Evolutionary conservation across 73 alveolate species (phyloP), one percentile per base, ranked within the genome.

Genomic region (Paramecium tetraurelia): DNA sequence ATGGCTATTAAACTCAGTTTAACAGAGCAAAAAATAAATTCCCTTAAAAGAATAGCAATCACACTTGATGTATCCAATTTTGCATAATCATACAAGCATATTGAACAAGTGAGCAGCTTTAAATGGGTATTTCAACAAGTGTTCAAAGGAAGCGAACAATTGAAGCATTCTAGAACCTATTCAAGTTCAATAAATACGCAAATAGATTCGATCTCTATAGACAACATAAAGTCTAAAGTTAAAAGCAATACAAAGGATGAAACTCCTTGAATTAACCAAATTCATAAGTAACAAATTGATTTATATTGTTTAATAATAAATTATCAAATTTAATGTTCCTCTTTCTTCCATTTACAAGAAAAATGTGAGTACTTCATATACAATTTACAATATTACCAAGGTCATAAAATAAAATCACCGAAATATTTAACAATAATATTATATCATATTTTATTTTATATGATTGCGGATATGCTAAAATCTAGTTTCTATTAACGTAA

Each of bases 111-210:
- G 12, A 41, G 33, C 18, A 41, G 48, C 7, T 80, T 80, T 80
- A 80, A 80, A 46, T 80, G 90, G 90, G 90, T 80, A 80, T 80
- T 80, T 80, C 33, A 80, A 80, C 50, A 80, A 8, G 90, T 80
- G 33, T 80, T 80, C 16, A 80, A 43, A 46, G 36, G 71, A 24
- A 24, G 44, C 16, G 27, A 63, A 33, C 31, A 21, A 11, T 3
- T 20, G 9, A 20, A 59, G 20, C 90, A 33, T 11, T 40, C 75
- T 3, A 80, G 57, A 80, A 44, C 76, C 43, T 80, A 80, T 22
- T 80, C 90, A 21, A 80, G 90, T 48, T 80, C 90, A 21, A 80
- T 80, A 2, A 27, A 53, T 53, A 53, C 84, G 1, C 48, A 63
- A 63, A 33, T 27, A 31, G 84, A 63, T 31, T 63, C 84, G 5